Percentiles rank a stretch among this genome's conserved stretches.
phyloP scores from a whole-genome alignment of 2,329 filamentous ascomycete genomes.

The Furcasterigmium sp. region DNA sequence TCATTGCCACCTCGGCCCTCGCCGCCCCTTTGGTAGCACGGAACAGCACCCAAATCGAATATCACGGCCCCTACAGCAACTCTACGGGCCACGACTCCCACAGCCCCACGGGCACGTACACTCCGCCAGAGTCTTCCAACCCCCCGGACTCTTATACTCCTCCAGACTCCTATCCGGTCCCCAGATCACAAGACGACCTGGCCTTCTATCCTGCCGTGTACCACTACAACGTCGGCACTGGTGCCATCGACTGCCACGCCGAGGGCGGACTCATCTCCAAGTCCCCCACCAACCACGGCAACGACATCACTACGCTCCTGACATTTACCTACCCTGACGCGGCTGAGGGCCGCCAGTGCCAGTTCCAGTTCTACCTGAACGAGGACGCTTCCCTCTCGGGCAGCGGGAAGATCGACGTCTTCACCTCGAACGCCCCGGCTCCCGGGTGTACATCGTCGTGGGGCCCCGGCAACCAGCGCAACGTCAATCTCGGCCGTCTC shows the following conservation, averaged over 20 bases:
- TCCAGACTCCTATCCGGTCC: neutral
- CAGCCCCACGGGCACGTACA: neutral
- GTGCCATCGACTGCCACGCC: conserved; percentile 13
- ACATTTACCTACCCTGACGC: conserved; percentile 20
- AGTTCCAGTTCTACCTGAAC: conserved; percentile 19
- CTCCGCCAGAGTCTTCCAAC: neutral
- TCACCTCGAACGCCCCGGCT: conserved; percentile 15
- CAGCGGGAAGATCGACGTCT: conserved; percentile 20
- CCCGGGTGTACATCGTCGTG: conserved; percentile 13
- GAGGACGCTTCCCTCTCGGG: conserved; percentile 10
- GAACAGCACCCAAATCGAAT: neutral
- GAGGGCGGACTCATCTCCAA: conserved; percentile 13
- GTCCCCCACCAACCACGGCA: conserved; percentile 14
- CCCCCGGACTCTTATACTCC: neutral
- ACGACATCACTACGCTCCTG: conserved; percentile 21
- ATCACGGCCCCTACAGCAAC: too few relatives aligned
- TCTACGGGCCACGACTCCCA: neutral
- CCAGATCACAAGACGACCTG: neutral
- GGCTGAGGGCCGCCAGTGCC: conserved; percentile 16
- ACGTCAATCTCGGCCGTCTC: conserved; percentile 12
- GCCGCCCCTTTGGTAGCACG: conserved; percentile 14
- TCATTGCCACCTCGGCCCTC: conserved; percentile 13
- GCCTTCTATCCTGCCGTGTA: conserved; percentile 14
- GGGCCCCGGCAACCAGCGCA: conserved; percentile 19
- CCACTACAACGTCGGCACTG: conserved; percentile 16